Percentiles rank a stretch among this genome's conserved stretches.
phyloP scores from a whole-genome alignment of 164 flowering plant species.

The Buxus sempervirens region DNA sequence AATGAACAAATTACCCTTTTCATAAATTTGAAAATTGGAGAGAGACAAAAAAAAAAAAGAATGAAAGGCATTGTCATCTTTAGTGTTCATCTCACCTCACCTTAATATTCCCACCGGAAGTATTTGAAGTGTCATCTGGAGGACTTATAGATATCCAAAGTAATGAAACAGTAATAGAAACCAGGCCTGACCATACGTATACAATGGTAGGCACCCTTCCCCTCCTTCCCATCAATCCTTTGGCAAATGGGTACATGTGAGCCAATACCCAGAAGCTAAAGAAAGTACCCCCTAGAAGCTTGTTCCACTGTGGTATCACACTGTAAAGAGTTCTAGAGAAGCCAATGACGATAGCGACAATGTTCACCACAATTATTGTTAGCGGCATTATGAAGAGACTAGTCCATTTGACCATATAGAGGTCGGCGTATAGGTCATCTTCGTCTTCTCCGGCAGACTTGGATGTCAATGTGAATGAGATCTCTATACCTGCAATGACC shows the following conservation, averaged over 20 bases:
- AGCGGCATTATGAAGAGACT: constrained; percentile 61
- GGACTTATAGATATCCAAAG: constrained; percentile 61
- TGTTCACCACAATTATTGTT: constrained; percentile 50
- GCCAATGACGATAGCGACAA: constrained; percentile 52
- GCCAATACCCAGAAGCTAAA: constrained; percentile 75
- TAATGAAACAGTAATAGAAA: constrained; percentile 56
- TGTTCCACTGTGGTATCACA: constrained; percentile 58
- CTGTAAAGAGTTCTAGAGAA: constrained; percentile 56
- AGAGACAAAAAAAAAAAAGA: too few species aligned
- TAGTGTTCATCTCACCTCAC: too few species aligned
- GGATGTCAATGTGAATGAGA: constrained; percentile 63
- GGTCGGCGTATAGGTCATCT: constrained; percentile 61
- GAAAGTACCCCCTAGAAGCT: constrained; percentile 51
- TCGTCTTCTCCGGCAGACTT: constrained; percentile 61
- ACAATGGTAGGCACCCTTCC: constrained; percentile 59
- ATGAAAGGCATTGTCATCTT: too few species aligned
- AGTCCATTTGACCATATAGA: constrained; percentile 68
- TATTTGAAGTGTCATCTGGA: constrained; percentile 21
- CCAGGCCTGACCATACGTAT: constrained; percentile 56
- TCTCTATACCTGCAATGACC: constrained; percentile 69
- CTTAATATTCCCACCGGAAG: constrained; percentile 12
- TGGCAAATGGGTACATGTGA: constrained; percentile 62
- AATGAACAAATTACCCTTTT: too few species aligned
- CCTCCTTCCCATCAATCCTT: constrained; percentile 66
- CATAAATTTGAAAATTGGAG: too few species aligned